Conservation (phyloP, 2,329 filamentous ascomycete genomes). For the Fusarium beomiforme region DNA sequence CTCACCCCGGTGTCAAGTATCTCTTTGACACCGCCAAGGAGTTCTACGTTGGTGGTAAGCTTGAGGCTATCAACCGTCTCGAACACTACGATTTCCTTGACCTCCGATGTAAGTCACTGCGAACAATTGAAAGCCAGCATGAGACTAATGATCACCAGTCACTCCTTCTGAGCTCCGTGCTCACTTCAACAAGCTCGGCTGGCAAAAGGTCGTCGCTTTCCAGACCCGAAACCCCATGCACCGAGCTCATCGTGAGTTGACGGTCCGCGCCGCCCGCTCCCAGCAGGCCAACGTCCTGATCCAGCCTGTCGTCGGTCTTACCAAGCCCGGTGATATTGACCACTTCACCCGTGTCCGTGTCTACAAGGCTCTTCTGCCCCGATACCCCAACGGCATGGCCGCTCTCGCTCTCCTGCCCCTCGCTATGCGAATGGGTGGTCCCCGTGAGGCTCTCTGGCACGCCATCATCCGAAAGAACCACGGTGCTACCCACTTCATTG, state of each 20-base stretch:
- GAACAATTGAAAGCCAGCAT: not conserved
- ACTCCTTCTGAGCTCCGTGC: slow-evolving; percentile 93
- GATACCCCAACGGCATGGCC: slow-evolving; percentile 99
- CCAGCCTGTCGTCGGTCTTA: slow-evolving; percentile 97
- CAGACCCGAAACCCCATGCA: slow-evolving; percentile 99
- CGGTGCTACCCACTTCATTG: slow-evolving; percentile 98
- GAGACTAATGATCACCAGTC: slow-evolving; percentile 60
- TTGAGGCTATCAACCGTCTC: slow-evolving; percentile 93
- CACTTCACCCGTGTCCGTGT: slow-evolving; percentile 99
- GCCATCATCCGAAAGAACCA: slow-evolving; percentile 99
- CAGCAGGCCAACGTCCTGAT: slow-evolving; percentile 99
- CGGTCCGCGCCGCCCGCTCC: slow-evolving; percentile 92
- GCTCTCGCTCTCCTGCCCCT: slow-evolving; percentile 93
- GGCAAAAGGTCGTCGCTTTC: slow-evolving; percentile 97
- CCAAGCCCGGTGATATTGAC: slow-evolving; percentile 99
- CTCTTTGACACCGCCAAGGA: slow-evolving; percentile 83
- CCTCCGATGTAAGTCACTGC: slow-evolving; percentile 77
- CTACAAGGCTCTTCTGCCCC: slow-evolving; percentile 94
- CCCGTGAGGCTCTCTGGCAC: slow-evolving; percentile 99
- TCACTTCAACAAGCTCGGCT: slow-evolving; percentile 99
- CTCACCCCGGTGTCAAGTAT: slow-evolving; percentile 93
- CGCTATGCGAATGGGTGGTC: slow-evolving; percentile 99
- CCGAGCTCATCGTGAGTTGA: slow-evolving; percentile 96
- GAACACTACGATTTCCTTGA: slow-evolving; percentile 99
- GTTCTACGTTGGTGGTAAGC: slow-evolving; percentile 94